Evolutionary conservation across 148 eudicot genomes (phyloP), one percentile per base, ranked within the genome.

Genomic region (Hydrangea macrophylla): DNA sequence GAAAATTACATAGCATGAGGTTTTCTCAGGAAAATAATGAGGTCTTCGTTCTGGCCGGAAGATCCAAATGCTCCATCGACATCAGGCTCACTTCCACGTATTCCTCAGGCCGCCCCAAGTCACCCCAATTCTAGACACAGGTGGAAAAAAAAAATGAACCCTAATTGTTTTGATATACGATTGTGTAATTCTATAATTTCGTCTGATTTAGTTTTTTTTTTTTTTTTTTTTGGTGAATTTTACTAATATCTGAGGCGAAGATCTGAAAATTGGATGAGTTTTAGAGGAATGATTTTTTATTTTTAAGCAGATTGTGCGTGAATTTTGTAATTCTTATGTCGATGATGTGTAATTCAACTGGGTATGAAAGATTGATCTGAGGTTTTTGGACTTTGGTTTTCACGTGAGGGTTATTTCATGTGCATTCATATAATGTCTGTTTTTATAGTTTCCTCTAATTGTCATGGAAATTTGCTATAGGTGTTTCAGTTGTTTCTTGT

Each of bases 41-140:
- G 79, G 80, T 79, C 78, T 78, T 76, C 84, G 64, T 78, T 80
- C 84, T 75, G 81, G 82, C 65, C 76, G 62, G 86, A 82, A 58
- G 84, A 82, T 56, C 75, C 84, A 10, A 79, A 53, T 54, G 55
- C 73, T 28, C 83, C 82, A n/a, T 80, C 83, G 25, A 75, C 84
- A 30, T 80, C 87, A 2, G 83, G 58, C 50, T 74, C 79, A 7
- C 69, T 39, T 45, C 67, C 72, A n/a, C 82, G 73, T 32, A 37
- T 62, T 44, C 76, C 71, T 24, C 70, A 25, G 40, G 25, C 55
- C 51, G 32, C 24, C 69, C 66, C 75, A 6, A 53, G 17, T 31
- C 50, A 28, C 66, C 48, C 66, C n/a, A 35, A 65, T 68, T 64
- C 64, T 28, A 64, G 64, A 11, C 53, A 72, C 55, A 69, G 82